Percentiles rank a stretch among this genome's conserved stretches.
phyloP scores from a whole-genome alignment of 2,329 filamentous ascomycete genomes.

The Talaromyces sp. region DNA sequence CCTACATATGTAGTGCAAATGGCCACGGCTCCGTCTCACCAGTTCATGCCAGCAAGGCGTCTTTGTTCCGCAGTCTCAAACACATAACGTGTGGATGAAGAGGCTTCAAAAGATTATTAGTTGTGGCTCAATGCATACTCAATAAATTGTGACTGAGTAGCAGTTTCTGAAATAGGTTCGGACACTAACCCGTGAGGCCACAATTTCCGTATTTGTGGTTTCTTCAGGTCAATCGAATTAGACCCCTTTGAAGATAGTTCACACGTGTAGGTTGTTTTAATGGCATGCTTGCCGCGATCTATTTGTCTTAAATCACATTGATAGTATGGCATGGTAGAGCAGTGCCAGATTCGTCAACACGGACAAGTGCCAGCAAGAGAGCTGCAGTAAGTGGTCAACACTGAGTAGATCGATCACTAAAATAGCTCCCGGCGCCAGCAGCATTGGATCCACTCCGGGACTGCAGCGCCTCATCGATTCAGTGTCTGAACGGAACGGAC shows the following conservation, averaged over 20 bases:
- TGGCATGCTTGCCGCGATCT: neutral
- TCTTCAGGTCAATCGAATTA: neutral
- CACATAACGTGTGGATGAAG: too few species aligned
- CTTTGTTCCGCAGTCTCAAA: neutral
- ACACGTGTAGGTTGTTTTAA: neutral
- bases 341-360: neutral
- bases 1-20: neutral
- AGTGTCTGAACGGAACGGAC: neutral
- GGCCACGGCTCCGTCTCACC: neutral
- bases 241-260: neutral
- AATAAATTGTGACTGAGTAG: neutral
- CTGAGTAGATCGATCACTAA: constrained; percentile 1
- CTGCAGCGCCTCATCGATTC: neutral
- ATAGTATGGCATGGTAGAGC: neutral
- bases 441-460: neutral
- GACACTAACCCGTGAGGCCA: neutral
- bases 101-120: too few species aligned
- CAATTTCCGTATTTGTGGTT: neutral
- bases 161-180: too few species aligned
- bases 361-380: neutral
- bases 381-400: too few species aligned
- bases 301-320: neutral
- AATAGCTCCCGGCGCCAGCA: neutral
- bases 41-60: neutral
- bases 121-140: neutral